Percentiles rank a stretch among this genome's conserved stretches.
phyloP scores from a whole-genome alignment of 768 basidiomycete species.

The Leccinum rimulosum region DNA sequence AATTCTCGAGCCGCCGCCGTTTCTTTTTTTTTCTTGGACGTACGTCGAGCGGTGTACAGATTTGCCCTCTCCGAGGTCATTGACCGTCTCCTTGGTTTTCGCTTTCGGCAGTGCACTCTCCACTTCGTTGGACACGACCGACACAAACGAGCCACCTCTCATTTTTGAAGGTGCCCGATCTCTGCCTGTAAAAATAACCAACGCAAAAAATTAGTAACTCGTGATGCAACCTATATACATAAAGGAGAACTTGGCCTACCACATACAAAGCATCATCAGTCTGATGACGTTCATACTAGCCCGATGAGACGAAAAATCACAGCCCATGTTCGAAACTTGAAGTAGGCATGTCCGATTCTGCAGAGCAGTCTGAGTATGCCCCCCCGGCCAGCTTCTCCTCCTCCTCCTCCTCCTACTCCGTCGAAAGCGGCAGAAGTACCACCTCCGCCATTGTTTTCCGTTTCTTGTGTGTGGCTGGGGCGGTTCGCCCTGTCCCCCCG shows the following conservation, averaged over 20 bases:
- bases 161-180: not conserved
- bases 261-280: too few species aligned
- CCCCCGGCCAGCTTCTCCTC: not conserved
- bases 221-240: too few species aligned
- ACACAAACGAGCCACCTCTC: not conserved
- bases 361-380: not conserved
- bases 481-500: not conserved
- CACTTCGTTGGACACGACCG: not conserved
- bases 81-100: constrained; percentile 8
- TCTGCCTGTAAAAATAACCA: too few species aligned
- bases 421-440: constrained; percentile 10
- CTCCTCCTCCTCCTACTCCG: constrained; percentile 6
- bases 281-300: too few species aligned
- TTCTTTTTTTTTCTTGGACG: not conserved
- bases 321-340: too few species aligned
- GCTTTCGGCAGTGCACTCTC: constrained; percentile 3
- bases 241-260: too few species aligned
- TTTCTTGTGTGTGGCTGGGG: constrained; percentile 20
- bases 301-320: too few species aligned
- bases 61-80: constrained; percentile 1
- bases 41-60: not conserved
- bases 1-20: not conserved
- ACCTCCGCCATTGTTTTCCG: constrained; percentile 11
- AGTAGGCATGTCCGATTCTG: not conserved
- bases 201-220: too few species aligned